Conservation (phyloP, 169 alveolate species). For the Plasmodium chabaudi region DNA sequence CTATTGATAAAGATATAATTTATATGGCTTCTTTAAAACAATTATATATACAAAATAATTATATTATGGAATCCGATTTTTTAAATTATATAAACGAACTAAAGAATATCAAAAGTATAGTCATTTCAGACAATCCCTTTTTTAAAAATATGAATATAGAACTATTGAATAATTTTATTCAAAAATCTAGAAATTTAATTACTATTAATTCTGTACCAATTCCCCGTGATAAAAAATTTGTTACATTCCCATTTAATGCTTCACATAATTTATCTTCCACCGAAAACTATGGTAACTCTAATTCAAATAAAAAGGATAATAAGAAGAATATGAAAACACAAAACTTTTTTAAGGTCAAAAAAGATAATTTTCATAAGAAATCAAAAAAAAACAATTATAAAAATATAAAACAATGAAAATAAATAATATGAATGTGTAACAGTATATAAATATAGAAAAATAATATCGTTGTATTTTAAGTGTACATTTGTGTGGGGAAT, state of each 20-base stretch:
- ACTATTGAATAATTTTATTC: constrained; percentile 39
- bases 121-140: constrained; percentile 64
- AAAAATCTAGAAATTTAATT: constrained; percentile 28
- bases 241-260: constrained; percentile 13
- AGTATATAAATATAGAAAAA: no score
- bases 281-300: not conserved
- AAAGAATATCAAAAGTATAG: constrained; percentile 54
- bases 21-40: constrained; percentile 55
- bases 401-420: no score
- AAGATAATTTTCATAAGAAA: constrained; percentile 3
- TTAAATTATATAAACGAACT: constrained; percentile 34
- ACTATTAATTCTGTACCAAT: constrained; percentile 47
- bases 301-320: not conserved
- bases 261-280: constrained; percentile 1
- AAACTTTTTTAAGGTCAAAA: not conserved
- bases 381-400: no score
- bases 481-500: no score
- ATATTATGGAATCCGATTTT: constrained; percentile 23
- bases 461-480: no score
- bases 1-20: constrained; percentile 50
- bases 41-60: constrained; percentile 55
- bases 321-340: not conserved
- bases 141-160: constrained; percentile 45
- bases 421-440: no score
- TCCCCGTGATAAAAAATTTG: constrained; percentile 31